A percentile compares a stretch with the other conserved stretches of the same genome.
These are phyloP conservation scores for Nannochloris sp. DNA, from an alignment of 139 green algal species.

Conservation along the genomic window DNA sequence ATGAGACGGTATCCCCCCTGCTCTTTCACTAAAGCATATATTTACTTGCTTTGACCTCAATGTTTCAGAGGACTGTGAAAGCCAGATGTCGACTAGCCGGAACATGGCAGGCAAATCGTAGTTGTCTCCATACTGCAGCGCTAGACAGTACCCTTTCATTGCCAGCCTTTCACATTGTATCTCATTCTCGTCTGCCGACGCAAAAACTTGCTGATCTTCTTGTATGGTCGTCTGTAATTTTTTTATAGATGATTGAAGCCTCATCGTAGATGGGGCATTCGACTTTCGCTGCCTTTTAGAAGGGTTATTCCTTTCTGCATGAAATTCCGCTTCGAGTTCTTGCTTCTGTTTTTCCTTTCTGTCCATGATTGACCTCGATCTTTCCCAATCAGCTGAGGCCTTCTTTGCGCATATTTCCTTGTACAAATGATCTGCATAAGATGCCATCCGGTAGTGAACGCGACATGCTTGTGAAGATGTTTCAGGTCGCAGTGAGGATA, in stretches of 20 bases:
- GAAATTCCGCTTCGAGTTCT: conserved; percentile 13
- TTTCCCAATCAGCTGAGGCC: conserved; percentile 49
- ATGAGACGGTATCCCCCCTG: conserved; percentile 45
- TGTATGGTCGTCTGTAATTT: neutral
- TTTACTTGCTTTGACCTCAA: conserved; percentile 32
- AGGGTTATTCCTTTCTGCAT: conserved; percentile 16
- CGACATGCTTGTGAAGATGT: conserved; percentile 11
- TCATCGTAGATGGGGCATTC: too few species aligned
- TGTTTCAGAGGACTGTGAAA: conserved; percentile 22
- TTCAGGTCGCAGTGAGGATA: neutral
- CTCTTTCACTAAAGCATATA: conserved; percentile 13
- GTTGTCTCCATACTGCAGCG: conserved; percentile 36
- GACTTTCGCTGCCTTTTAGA: too few species aligned
- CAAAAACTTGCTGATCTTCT: neutral
- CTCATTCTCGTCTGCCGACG: conserved; percentile 32
- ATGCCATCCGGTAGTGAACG: conserved; percentile 59
- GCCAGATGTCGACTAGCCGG: conserved; percentile 65
- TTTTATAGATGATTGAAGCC: too few species aligned
- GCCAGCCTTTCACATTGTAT: conserved; percentile 36
- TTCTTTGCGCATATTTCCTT: conserved; percentile 24
- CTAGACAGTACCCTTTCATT: conserved; percentile 50
- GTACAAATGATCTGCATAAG: conserved; percentile 69
- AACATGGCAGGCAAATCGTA: conserved; percentile 61
- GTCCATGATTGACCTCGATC: conserved; percentile 39
- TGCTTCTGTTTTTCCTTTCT: conserved; percentile 30